Percentiles rank a stretch among this genome's conserved stretches.
These are phyloP conservation scores for Alloascoidea hylecoeti DNA, from an alignment of 805 yeast genomes.

Conservation along the genomic window DNA sequence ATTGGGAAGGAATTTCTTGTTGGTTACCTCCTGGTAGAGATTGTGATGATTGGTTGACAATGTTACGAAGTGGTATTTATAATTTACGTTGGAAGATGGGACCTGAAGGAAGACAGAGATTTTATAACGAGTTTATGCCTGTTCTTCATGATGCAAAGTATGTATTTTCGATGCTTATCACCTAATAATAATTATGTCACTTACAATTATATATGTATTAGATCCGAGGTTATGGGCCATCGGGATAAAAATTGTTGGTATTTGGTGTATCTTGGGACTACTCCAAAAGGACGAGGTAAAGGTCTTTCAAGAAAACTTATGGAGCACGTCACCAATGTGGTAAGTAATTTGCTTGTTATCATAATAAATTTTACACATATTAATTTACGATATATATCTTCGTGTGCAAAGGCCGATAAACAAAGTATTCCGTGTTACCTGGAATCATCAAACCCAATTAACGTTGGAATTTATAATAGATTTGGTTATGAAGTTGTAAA, in stretches of 20 bases:
- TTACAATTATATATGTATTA: not conserved
- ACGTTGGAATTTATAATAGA: conserved; percentile 36
- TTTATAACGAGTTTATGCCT: conserved; percentile 34
- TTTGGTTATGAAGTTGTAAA: conserved; percentile 25
- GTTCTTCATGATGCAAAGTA: conserved; percentile 28
- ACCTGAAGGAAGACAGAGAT: conserved; percentile 31
- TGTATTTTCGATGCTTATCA: conserved; percentile 1
- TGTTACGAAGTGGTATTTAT: conserved; percentile 14
- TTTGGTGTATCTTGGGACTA: conserved; percentile 41
- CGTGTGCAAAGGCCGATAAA: conserved; percentile 13
- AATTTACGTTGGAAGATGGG: conserved; percentile 22
- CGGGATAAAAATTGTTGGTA: conserved; percentile 34
- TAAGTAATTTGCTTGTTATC: conserved; percentile 17
- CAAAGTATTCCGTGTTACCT: conserved; percentile 27
- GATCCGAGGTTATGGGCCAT: conserved; percentile 24
- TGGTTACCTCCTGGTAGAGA: conserved; percentile 17
- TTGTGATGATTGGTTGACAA: conserved; percentile 10
- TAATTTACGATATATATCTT: conserved; percentile 5
- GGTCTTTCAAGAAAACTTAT: conserved; percentile 40
- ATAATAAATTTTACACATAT: conserved; percentile 5
- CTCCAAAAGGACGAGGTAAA: conserved; percentile 43
- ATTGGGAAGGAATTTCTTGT: conserved; percentile 26
- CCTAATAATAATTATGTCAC: too few relatives aligned
- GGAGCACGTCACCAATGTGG: conserved; percentile 33
- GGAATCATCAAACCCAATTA: conserved; percentile 42